phyloP scores from a whole-genome alignment of 2,329 filamentous ascomycete species.

The Sporothrix dimorphospora region DNA sequence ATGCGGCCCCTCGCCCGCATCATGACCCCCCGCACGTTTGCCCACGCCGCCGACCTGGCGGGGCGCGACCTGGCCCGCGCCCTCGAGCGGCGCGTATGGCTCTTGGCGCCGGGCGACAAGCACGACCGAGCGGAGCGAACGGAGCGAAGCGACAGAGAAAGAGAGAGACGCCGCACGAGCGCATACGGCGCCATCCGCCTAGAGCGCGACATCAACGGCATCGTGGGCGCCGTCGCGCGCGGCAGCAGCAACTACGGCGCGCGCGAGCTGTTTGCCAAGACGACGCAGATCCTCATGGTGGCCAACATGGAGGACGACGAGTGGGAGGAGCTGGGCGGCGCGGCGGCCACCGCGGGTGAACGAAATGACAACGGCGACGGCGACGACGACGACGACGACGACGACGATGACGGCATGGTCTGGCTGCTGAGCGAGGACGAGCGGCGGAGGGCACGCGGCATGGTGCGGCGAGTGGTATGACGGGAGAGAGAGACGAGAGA shows the following conservation, averaged over 20 bases:
- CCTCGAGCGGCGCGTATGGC: slow-evolving; percentile 86
- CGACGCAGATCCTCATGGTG: slow-evolving; percentile 79
- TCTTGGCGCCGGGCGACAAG: slow-evolving; percentile 59
- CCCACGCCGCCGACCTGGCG: slow-evolving; percentile 73
- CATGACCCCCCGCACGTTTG: slow-evolving; percentile 76
- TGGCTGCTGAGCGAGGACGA: slow-evolving; percentile 77
- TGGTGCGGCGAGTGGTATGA: slow-evolving; percentile 52
- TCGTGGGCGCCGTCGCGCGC: slow-evolving; percentile 68
- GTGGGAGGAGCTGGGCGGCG: slow-evolving; percentile 71
- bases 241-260: slow-evolving; percentile 75
- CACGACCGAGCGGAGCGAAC: neutral
- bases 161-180: slow-evolving; percentile 63
- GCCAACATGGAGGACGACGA: slow-evolving; percentile 96
- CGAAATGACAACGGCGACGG: no score
- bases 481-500: neutral
- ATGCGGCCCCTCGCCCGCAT: slow-evolving; percentile 84
- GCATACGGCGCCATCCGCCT: slow-evolving; percentile 79
- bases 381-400: slow-evolving; percentile 49
- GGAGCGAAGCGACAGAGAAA: neutral
- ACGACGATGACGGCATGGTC: slow-evolving; percentile 63
- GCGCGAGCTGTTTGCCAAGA: slow-evolving; percentile 74
- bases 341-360: neutral
- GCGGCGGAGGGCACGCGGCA: slow-evolving; percentile 69
- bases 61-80: slow-evolving; percentile 74
- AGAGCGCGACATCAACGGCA: slow-evolving; percentile 79